A percentile compares a stretch with the other conserved stretches of the same genome.
Conservation (phyloP, 2,329 filamentous ascomycete species). For the Laburnicola sp. region DNA sequence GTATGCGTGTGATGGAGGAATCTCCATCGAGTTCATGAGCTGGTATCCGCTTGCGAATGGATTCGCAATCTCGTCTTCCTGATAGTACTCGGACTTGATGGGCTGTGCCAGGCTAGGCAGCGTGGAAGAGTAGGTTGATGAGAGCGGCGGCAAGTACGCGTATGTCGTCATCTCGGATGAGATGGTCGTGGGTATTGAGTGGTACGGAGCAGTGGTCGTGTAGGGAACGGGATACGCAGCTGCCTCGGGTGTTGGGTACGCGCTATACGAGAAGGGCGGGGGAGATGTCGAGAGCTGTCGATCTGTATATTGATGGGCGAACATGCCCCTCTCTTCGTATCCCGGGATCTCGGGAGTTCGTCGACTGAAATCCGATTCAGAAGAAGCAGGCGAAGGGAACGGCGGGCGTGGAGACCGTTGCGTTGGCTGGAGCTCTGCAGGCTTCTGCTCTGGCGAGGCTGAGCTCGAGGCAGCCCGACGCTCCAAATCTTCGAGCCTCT, state of each 20-base stretch:
- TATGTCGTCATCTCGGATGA: conserved; percentile 52
- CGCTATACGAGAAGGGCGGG: conserved; percentile 67
- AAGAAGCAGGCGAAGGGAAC: conserved; percentile 42
- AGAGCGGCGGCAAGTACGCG: conserved; percentile 57
- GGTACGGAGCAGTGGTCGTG: conserved; percentile 45
- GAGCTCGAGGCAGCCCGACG: conserved; percentile 69
- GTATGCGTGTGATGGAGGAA: conserved; percentile 64
- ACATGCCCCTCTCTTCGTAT: conserved; percentile 67
- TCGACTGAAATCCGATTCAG: conserved; percentile 35
- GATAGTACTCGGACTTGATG: conserved; percentile 68
- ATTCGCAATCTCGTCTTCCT: conserved; percentile 60
- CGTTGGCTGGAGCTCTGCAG: conserved; percentile 55
- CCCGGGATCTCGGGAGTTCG: conserved; percentile 44
- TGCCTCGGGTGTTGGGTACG: conserved; percentile 69
- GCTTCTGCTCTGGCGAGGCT: conserved; percentile 62
- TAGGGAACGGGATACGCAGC: conserved; percentile 63
- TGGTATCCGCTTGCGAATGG: conserved; percentile 70
- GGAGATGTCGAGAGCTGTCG: conserved; percentile 72
- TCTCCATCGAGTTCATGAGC: conserved; percentile 62
- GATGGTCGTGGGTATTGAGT: conserved; percentile 44
- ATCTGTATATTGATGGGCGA: conserved; percentile 66
- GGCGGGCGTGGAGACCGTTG: conserved; percentile 43
- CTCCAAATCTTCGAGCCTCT: conserved; percentile 82
- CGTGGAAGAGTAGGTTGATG: conserved; percentile 55
- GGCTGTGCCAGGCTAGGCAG: conserved; percentile 64